Conservation (phyloP, 1,139 yeast species). For the Pichia sp. region DNA sequence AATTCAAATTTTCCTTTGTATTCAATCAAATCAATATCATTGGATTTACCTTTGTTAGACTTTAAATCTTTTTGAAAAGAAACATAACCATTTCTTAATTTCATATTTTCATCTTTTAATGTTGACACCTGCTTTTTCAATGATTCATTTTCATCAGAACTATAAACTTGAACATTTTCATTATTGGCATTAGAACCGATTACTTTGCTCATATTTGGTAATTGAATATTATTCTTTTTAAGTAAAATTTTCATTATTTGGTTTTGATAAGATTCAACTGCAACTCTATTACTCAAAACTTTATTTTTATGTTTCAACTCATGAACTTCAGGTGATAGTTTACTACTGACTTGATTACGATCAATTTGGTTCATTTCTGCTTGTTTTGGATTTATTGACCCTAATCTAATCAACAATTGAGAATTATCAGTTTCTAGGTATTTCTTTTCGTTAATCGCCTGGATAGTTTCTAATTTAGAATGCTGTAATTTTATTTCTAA, state of each 20-base stretch:
- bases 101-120: constrained; percentile 31
- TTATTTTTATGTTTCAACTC: constrained; percentile 48
- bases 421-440: constrained; percentile 27
- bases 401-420: constrained; percentile 25
- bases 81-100: constrained; percentile 27
- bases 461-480: constrained; percentile 38
- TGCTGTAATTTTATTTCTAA: constrained; percentile 20
- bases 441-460: constrained; percentile 29
- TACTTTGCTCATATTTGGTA: neutral
- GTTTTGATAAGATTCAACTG: constrained; percentile 47
- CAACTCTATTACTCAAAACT: constrained; percentile 48
- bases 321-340: constrained; percentile 12
- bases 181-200: neutral
- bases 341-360: constrained; percentile 2
- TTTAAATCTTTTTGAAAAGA: constrained; percentile 29
- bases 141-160: constrained; percentile 21
- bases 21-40: constrained; percentile 19
- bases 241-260: constrained; percentile 39
- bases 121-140: constrained; percentile 21
- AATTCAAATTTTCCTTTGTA: constrained; percentile 26
- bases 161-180: constrained; percentile 3
- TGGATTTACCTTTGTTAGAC: constrained; percentile 24
- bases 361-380: constrained; percentile 7
- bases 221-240: constrained; percentile 22
- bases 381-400: constrained; percentile 35